Evolutionary conservation across 371 early-diverging fungal species (phyloP).

Genomic region (Mortierella sp.): DNA sequence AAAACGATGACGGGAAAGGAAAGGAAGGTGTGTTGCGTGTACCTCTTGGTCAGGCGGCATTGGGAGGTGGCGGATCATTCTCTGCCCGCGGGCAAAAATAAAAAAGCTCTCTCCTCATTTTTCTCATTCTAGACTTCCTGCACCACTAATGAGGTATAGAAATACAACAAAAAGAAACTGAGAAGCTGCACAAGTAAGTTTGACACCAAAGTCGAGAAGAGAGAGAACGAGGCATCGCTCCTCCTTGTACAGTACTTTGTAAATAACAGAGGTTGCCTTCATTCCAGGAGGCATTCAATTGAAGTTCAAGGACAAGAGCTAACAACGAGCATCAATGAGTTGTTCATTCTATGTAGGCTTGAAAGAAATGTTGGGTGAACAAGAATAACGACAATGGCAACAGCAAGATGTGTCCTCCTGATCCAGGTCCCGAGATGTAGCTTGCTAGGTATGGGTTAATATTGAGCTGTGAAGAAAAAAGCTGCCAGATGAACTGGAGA

Average conservation of each 20-base stretch:
- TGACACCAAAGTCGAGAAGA: background rate
- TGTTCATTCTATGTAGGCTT: background rate
- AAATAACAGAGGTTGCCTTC: constrained; percentile 1
- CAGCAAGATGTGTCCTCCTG: background rate
- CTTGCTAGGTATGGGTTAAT: too few relatives aligned
- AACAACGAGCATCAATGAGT: background rate
- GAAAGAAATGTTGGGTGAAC: too few relatives aligned
- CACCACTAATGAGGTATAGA: background rate
- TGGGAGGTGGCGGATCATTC: background rate
- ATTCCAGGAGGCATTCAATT: background rate
- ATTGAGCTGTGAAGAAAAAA: too few relatives aligned
- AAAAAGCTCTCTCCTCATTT: background rate
- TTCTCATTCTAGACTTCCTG: background rate
- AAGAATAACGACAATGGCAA: background rate
- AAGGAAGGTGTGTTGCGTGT: background rate
- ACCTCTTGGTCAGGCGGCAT: too few relatives aligned
- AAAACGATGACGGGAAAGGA: background rate
- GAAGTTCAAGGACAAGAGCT: background rate
- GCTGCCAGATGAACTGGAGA: too few relatives aligned
- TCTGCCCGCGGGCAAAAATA: background rate
- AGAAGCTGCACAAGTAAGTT: background rate
- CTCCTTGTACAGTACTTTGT: background rate
- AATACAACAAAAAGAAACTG: background rate
- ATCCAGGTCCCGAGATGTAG: too few relatives aligned
- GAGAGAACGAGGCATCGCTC: background rate